Base-by-base conservation (phyloP, 345 rosid genomes). In the Orychophragmus violaceus region DNA sequence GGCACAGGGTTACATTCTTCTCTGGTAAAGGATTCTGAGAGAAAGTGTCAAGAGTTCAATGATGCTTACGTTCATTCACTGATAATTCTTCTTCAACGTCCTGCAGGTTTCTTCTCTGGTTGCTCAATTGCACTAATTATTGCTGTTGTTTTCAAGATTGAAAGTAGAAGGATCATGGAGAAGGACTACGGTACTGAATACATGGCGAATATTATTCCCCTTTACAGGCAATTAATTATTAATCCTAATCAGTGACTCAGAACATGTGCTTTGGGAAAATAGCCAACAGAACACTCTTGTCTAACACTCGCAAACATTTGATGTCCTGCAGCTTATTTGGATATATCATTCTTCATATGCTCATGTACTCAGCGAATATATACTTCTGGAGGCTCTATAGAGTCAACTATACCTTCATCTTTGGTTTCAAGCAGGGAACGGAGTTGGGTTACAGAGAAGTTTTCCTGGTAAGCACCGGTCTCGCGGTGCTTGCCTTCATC, bases 351-450 rank as follows among this genome's bases (percentile, higher is more conserved):
- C 84, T 89, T 35, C 91, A 85, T 64, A 80, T 82, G 88, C 83
- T 87, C 19, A 80, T 73, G 64, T 84, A 83, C 28, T 76, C 94
- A 0, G 79, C 83, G 1, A 74, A 89, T 74, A 35, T 82, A 42
- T 89, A 80, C 83, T 84, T 87, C 69, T 87, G 94, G 96, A 81
- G 74, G 75, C 83, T 66, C 42, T 87, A 76, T 66, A 74, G 78
- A 56, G 76, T 87, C 79, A 89, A 87, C 79, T 82, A 89, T 61
- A 70, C 88, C 2, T 89, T 89, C 63, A 85, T 87, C 35, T 85
- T 85, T 63, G 88, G 87, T 69, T 79, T 85, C 77, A 82, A 87
- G 76, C 83, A 77, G 62, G 94, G 96, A 69, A 87, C 88, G 2
- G 88, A 82, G 56, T 59, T 87, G 35, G 78, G 84, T 25, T 78